Conservation (phyloP, 805 yeast genomes). For the Starmerella kuoi region DNA sequence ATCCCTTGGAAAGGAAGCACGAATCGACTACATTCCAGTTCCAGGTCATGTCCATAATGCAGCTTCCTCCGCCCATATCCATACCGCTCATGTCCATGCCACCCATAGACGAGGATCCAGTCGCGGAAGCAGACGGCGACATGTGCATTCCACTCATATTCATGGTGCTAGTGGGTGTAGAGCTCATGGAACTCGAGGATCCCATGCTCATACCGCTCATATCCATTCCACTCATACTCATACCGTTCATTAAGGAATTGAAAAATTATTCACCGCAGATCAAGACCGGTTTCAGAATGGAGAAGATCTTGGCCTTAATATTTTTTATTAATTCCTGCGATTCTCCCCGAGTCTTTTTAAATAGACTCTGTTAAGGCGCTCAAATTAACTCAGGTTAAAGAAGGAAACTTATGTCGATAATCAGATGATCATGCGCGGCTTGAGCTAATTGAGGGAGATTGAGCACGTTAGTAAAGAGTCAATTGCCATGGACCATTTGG, state of each 20-base stretch:
- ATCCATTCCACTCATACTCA: too few species aligned
- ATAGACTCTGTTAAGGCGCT: not conserved
- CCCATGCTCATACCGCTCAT: not conserved
- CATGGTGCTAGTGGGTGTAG: too few species aligned
- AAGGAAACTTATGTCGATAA: not conserved
- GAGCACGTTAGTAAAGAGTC: not conserved
- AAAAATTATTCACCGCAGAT: too few species aligned
- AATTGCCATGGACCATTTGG: not conserved
- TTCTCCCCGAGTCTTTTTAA: too few species aligned
- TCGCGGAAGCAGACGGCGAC: slow-evolving; percentile 2
- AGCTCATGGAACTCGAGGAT: not conserved
- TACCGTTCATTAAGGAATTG: too few species aligned
- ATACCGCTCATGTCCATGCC: slow-evolving; percentile 16
- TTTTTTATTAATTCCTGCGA: too few species aligned
- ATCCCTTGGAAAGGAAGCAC: slow-evolving; percentile 49
- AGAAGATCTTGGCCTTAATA: too few species aligned
- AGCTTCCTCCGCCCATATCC: slow-evolving; percentile 20
- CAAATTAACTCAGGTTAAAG: slow-evolving; percentile 2
- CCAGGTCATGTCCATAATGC: slow-evolving; percentile 47
- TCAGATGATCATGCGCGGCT: not conserved
- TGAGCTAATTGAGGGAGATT: not conserved
- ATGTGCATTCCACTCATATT: slow-evolving; percentile 1
- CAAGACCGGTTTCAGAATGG: too few species aligned
- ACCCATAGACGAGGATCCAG: slow-evolving; percentile 1
- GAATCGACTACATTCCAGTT: slow-evolving; percentile 60